These are phyloP conservation scores for Viola odorata DNA, from an alignment of 345 rosid genomes.

Conservation along the genomic window DNA sequence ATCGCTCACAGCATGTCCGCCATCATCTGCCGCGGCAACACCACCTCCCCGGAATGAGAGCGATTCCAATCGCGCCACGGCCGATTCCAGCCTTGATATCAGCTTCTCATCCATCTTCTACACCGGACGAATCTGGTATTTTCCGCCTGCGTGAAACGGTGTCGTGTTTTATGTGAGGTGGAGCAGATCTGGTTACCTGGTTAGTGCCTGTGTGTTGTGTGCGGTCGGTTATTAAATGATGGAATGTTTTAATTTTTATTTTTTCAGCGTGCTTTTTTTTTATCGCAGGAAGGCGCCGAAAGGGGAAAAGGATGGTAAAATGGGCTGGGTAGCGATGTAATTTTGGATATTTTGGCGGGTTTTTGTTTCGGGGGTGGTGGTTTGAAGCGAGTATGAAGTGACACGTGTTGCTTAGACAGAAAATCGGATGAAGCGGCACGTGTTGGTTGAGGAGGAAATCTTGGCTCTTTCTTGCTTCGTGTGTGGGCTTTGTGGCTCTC, in stretches of 20 bases:
- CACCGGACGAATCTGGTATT: neutral
- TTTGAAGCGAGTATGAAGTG: neutral
- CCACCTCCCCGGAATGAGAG: slow-evolving; percentile 31
- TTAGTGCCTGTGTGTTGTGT: neutral
- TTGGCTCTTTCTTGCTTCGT: slow-evolving; percentile 11
- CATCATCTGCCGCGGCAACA: slow-evolving; percentile 9
- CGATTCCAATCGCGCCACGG: slow-evolving; percentile 69
- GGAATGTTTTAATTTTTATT: neutral
- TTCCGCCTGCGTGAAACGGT: neutral
- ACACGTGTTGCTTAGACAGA: slow-evolving; percentile 33
- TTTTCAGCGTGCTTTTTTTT: neutral
- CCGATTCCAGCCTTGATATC: slow-evolving; percentile 68
- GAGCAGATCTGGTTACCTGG: slow-evolving; percentile 17
- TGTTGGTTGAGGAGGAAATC: slow-evolving; percentile 18
- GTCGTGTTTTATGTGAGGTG: neutral
- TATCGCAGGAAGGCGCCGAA: slow-evolving; percentile 8
- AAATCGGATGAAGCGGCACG: slow-evolving; percentile 26
- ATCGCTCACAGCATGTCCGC: slow-evolving; percentile 35
- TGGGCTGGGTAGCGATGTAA: slow-evolving; percentile 9
- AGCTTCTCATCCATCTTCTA: slow-evolving; percentile 65
- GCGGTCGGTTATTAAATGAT: neutral
- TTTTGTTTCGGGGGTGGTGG: slow-evolving; percentile 14
- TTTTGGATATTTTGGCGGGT: slow-evolving; percentile 4
- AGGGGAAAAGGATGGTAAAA: neutral
- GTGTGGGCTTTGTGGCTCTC: neutral